Evolutionary conservation across 345 rosid genomes (phyloP).

Genomic region (Arabidopsis thaliana): TAIR10.1 NC_003070.9:7958001-7958500

Average conservation of each 20-base stretch:
- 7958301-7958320: slow-evolving; percentile 48
- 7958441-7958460: slow-evolving; percentile 26
- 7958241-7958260: slow-evolving; percentile 43
- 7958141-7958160: slow-evolving; percentile 42
- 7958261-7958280: slow-evolving; percentile 36
- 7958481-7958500: slow-evolving; percentile 46
- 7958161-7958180: slow-evolving; percentile 36
- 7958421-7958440: slow-evolving; percentile 40
- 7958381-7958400: slow-evolving; percentile 21
- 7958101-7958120: slow-evolving; percentile 43
- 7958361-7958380: slow-evolving; percentile 15
- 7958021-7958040: slow-evolving; percentile 61
- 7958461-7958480: slow-evolving; percentile 36
- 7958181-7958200: slow-evolving; percentile 39
- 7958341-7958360: slow-evolving; percentile 9
- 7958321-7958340: slow-evolving; percentile 34
- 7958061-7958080: slow-evolving; percentile 66
- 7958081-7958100: slow-evolving; percentile 69
- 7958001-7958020: slow-evolving; percentile 63
- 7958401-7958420: slow-evolving; percentile 18
- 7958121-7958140: slow-evolving; percentile 31
- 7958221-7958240: slow-evolving; percentile 41
- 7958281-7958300: slow-evolving; percentile 39
- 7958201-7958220: slow-evolving; percentile 33
- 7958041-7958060: slow-evolving; percentile 57